Conservation (phyloP, 2,329 filamentous ascomycete species). For the Cordyceps fumosorosea region DNA sequence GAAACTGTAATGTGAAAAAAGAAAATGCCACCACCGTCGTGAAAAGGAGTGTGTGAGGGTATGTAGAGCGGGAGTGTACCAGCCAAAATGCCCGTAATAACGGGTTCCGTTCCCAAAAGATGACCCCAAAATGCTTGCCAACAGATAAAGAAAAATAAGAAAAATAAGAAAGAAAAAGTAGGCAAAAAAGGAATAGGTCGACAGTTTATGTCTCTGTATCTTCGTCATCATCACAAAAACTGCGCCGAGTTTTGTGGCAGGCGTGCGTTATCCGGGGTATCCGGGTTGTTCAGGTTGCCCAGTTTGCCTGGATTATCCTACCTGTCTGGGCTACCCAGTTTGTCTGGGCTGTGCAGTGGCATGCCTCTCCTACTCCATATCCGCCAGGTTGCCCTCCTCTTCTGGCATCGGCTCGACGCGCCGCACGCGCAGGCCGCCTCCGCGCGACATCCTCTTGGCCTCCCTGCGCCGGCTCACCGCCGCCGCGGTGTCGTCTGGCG, state of each 20-base stretch:
- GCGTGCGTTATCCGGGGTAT: background rate
- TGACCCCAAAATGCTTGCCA: background rate
- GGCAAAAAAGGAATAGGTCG: background rate
- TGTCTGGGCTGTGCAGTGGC: no score
- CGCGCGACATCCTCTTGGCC: conserved; percentile 15
- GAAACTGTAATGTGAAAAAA: background rate
- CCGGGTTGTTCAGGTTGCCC: background rate
- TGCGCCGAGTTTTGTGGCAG: background rate
- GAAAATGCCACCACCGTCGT: background rate
- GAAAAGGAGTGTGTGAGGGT: background rate
- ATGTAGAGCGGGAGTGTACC: background rate
- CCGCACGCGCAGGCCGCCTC: conserved; percentile 6
- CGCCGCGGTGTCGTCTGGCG: background rate
- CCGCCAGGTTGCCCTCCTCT: conserved; percentile 10
- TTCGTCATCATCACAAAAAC: background rate
- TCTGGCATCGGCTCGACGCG: background rate
- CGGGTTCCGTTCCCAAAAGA: background rate
- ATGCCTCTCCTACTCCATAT: conserved; percentile 7
- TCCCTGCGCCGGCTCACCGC: conserved; percentile 4
- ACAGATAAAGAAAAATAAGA: background rate
- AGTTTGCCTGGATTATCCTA: no score
- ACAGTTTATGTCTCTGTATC: background rate
- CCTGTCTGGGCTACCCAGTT: background rate
- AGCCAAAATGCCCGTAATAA: background rate
- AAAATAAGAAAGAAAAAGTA: background rate